A percentile compares a stretch with the other conserved stretches of the same genome.
phyloP scores from a whole-genome alignment of 2,329 filamentous ascomycete genomes.

The Cladorrhinum sp. region DNA sequence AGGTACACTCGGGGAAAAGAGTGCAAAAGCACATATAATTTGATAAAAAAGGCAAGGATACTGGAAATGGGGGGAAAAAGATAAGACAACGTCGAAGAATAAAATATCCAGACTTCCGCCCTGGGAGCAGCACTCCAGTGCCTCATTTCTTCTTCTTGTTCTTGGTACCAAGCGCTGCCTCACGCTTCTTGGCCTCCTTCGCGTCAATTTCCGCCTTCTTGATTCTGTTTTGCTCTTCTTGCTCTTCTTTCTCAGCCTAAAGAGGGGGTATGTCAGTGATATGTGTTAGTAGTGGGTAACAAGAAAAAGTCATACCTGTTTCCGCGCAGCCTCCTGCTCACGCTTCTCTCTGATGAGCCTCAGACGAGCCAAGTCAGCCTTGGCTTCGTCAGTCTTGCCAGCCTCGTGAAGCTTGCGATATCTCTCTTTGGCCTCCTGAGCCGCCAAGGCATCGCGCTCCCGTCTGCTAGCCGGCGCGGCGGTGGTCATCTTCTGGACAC shows the following conservation, averaged over 20 bases:
- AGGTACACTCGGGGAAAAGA: not conserved
- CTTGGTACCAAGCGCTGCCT: constrained; percentile 48
- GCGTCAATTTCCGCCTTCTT: constrained; percentile 52
- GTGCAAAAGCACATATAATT: not conserved
- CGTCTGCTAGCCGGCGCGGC: constrained; percentile 42
- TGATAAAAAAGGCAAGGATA: not conserved
- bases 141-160: constrained; percentile 41
- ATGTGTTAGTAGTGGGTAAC: constrained; percentile 18
- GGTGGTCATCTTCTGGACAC: constrained; percentile 53
- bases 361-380: constrained; percentile 81
- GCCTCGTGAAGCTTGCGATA: constrained; percentile 90
- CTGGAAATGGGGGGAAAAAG: not conserved
- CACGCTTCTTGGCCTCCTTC: constrained; percentile 55
- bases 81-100: not conserved
- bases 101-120: not conserved
- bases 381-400: constrained; percentile 95
- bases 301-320: constrained; percentile 59
- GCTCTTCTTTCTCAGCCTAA: constrained; percentile 58
- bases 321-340: constrained; percentile 76
- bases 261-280: constrained; percentile 21
- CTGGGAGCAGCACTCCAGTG: not conserved
- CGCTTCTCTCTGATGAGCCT: constrained; percentile 80
- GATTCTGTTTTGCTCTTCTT: constrained; percentile 48
- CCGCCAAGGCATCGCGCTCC: constrained; percentile 74
- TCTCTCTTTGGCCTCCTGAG: constrained; percentile 81